Evolutionary conservation across 2,329 filamentous ascomycete species (phyloP), one percentile per base, ranked within the genome.

Genomic region (Clonostachys sp.): DNA sequence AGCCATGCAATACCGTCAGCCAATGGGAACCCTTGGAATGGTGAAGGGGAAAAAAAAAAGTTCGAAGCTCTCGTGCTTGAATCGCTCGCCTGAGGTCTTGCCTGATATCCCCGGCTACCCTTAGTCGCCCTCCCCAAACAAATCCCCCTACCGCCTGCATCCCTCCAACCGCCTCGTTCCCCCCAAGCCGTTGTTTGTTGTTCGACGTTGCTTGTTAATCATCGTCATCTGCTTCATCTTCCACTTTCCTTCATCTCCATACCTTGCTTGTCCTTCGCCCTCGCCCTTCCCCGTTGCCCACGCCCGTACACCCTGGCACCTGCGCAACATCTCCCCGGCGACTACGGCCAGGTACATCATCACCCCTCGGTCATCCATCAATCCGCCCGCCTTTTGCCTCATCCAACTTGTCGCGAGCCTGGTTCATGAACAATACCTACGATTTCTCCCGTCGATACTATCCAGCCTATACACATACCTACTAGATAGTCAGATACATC

Each of bases 51-150:
- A 58, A 59, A 63, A 64, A 63, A 66, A 67, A 66, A 61, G 57
- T 63, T 60, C 48, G 53, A 43, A 65, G 62, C 62, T 65, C 61
- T 64, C 54, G 61, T 64, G 61, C 60, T 41, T 45, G 41, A 24
- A n/a, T 38, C 46, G 41, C 41, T 48, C n/a, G 41, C 40, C 45
- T 45, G 43, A 46, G 18, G 33, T 48, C 46, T 42, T 48, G 42
- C 47, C 44, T 35, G 38, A 42, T 14, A 42, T 46, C 18, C 38
- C 45, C 39, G 35, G 38, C 38, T 13, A 18, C 14, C 12, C 17
- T 18, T n/a, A 39, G 36, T 39, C 14, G 36, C 36, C 36, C 17
- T 18, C 36, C 17, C 36, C 36, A 39, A 42, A 33, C 9, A 30
- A 14, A 30, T 16, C 42, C 30, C 14, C 42, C 20, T 33, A 34